Base-by-base conservation (phyloP, 306 rosid genomes). In the Carpinus viminea region DNA sequence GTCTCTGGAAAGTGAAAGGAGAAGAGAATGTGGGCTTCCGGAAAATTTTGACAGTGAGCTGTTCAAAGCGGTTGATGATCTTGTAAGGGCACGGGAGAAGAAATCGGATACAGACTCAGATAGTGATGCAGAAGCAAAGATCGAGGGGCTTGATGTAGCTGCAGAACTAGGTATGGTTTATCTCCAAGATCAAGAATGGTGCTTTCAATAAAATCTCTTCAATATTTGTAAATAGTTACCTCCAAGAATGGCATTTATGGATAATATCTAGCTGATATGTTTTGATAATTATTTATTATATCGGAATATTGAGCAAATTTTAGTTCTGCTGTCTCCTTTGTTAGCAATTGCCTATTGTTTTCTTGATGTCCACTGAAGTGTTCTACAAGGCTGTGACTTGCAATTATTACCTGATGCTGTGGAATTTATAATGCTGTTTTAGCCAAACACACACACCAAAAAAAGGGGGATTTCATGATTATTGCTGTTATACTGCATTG, bases 81-180 rank as follows among this genome's bases (percentile, higher is more conserved):
- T 90, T 3, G 85, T 89, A 1, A 84, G 69, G 50, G 81, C 83
- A 41, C 78, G 90, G 51, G 89, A 77, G 54, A 84, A 74, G 45
- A 87, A 87, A 53, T 83, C 88, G 1, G 82, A 76, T 80, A 57
- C 87, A 11, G 91, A 86, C 46, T 84, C 78, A 0, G 94, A 85
- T 53, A 84, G 88, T 54, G 98, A 93, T 68, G 77, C 68, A 0
- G 95, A 91, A 77, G 83, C 75, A 0, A 86, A 52, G 48, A 73
- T 72, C 71, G 88, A 83, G 76, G 70, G 55, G 50, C 72, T 56
- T 45, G 91, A 89, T 75, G 83, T 78, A 47, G 85, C 75, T 36
- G 70, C 75, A 28, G 91, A 86, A 66, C 78, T 84, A 70, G 98
- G 98, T 93, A 87, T 41, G 45, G 5, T 80, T 75, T 10, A 26